These are phyloP conservation scores for Yarrowia alimentaria DNA, from an alignment of 805 yeast species.

Conservation along the genomic window DNA sequence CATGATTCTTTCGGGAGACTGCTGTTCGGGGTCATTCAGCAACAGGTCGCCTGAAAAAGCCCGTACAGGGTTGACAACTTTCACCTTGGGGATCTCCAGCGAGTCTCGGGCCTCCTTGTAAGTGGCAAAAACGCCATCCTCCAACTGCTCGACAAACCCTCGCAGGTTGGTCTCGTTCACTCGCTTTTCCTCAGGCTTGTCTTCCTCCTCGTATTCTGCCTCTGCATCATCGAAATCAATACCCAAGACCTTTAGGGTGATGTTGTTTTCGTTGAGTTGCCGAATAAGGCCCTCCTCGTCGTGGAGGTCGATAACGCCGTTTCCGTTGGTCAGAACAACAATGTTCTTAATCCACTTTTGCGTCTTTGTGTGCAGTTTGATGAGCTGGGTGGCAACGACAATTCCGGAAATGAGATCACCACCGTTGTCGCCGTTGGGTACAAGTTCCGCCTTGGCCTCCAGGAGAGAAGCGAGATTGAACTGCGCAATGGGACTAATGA, in stretches of 20 bases:
- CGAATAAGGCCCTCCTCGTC: conserved; percentile 17
- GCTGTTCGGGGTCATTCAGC: conserved; percentile 45
- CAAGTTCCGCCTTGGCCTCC: conserved; percentile 25
- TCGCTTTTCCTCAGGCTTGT: conserved; percentile 17
- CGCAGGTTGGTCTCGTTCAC: conserved; percentile 18
- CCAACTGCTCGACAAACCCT: conserved; percentile 9
- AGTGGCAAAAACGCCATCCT: conserved; percentile 29
- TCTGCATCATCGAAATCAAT: conserved; percentile 29
- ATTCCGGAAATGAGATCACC: conserved; percentile 33
- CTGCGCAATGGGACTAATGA: conserved; percentile 11
- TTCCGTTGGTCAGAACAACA: conserved; percentile 41
- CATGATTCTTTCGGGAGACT: conserved; percentile 34
- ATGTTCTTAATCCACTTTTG: conserved; percentile 43
- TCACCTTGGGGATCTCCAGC: conserved; percentile 37
- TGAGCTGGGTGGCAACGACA: conserved; percentile 42
- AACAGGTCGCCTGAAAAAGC: conserved; percentile 50
- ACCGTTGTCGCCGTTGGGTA: conserved; percentile 16
- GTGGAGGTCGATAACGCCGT: conserved; percentile 24
- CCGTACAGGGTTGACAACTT: conserved; percentile 49
- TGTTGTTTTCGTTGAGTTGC: conserved; percentile 28
- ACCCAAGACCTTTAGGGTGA: conserved; percentile 31
- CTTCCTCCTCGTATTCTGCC: not conserved
- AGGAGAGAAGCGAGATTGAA: conserved; percentile 26
- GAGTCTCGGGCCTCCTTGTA: conserved; percentile 30
- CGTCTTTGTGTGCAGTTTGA: conserved; percentile 34